Evolutionary conservation across 805 yeast genomes (phyloP).

Genomic region (Suhomyces sp.): DNA sequence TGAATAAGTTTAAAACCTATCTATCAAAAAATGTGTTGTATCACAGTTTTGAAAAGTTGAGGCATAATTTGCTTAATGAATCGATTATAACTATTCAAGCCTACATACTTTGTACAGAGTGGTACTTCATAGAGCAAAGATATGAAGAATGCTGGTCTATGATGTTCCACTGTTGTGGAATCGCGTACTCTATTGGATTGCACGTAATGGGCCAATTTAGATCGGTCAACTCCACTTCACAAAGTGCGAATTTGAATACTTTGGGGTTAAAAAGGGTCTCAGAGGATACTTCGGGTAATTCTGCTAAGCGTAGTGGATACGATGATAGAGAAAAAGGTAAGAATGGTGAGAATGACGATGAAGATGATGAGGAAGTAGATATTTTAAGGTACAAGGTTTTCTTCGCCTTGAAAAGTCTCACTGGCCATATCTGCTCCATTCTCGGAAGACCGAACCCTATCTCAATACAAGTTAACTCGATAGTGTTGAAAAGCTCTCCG

Average conservation of each 20-base stretch:
- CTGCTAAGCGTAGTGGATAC: not conserved
- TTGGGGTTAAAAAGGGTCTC: slow-evolving; percentile 1
- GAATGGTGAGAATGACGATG: slow-evolving; percentile 25
- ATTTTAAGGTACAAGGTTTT: slow-evolving; percentile 44
- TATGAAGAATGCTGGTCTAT: slow-evolving; percentile 54
- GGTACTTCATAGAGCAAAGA: slow-evolving; percentile 47
- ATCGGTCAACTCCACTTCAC: slow-evolving; percentile 3
- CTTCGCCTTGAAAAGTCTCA: slow-evolving; percentile 48
- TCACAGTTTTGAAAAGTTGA: slow-evolving; percentile 44
- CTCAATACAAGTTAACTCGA: slow-evolving; percentile 38
- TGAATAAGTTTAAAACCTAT: slow-evolving; percentile 16
- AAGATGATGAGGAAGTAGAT: slow-evolving; percentile 36
- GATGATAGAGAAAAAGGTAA: slow-evolving; percentile 3
- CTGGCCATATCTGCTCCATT: slow-evolving; percentile 51
- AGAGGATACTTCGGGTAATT: not conserved
- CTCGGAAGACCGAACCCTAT: slow-evolving; percentile 58
- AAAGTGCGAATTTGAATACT: not conserved
- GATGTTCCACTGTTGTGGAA: slow-evolving; percentile 49
- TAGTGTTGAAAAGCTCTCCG: slow-evolving; percentile 23
- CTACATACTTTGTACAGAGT: slow-evolving; percentile 51
- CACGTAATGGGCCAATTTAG: slow-evolving; percentile 43
- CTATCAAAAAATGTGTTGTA: slow-evolving; percentile 27
- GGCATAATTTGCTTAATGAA: slow-evolving; percentile 47
- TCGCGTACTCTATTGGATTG: slow-evolving; percentile 51
- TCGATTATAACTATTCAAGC: slow-evolving; percentile 49